Base-by-base conservation (phyloP, 306 rosid genomes). In the Rosa persica region DNA sequence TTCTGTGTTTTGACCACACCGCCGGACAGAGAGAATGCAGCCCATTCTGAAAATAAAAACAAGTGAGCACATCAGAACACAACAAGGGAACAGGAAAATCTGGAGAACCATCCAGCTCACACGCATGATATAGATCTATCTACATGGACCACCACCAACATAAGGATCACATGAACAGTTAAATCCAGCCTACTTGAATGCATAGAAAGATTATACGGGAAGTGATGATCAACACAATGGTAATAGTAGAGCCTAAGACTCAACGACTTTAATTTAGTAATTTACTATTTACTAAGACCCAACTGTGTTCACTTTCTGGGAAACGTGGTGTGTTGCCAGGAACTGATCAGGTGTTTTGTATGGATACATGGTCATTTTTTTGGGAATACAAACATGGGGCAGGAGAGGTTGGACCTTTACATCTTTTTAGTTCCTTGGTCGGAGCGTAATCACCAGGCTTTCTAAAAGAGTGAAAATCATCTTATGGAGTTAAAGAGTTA, bases 21-120 rank as follows among this genome's bases (percentile, higher is more conserved):
- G 98, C 99, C 67, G 99, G 99, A 83, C 99, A 95, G 76, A 95
- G 93, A 76, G 99, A 95, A 70, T 95, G 99, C 96, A 95, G 79
- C 48, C 99, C 94, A 77, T 91, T 93, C 99, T 93, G 90, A 84
- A 20, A 86, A 86, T 51, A 17, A n/a, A 81, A 76, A 82, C 16
- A 73, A 70, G 39, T 8, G 20, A 44, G 16, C 47, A 69, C 5
- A 69, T 83, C 25, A 88, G 85, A 43, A 39, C 48, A 76, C 10
- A 40, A 40, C 19, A 51, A 73, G 62, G 54, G 36, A 30, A 39
- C 15, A n/a, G 71, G 6, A 34, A 64, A 13, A 43, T 20, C 17
- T 23, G 60, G 27, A 52, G 34, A 67, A 83, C 64, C 64, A 67
- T 47, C 73, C 48, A 76, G 77, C 82, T 71, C 80, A 51, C 76